phyloP scores from a whole-genome alignment of 192 early-diverging fungal species.

The Cladochytrium replicatum region DNA sequence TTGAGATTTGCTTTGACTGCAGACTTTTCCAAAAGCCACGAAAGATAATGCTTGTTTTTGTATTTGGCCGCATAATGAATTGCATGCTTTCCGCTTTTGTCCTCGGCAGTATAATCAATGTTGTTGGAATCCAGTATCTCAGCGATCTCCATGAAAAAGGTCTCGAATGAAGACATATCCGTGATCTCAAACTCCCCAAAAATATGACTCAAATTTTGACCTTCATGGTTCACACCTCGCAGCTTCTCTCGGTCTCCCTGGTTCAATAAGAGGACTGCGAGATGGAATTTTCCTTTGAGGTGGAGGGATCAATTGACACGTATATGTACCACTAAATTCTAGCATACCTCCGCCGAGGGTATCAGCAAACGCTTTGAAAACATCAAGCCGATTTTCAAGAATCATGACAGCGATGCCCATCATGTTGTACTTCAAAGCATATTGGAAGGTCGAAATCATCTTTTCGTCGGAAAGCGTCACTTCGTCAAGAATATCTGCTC shows the following conservation, averaged over 20 bases:
- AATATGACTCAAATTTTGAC: slow-evolving; percentile 32
- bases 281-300: slow-evolving; percentile 32
- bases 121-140: slow-evolving; percentile 7
- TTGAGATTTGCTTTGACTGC: neutral
- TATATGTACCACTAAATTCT: slow-evolving; percentile 11
- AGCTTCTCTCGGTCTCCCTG: slow-evolving; percentile 3
- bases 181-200: slow-evolving; percentile 27
- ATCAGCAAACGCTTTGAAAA: slow-evolving; percentile 26
- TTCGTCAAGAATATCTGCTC: slow-evolving; percentile 16
- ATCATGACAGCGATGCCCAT: slow-evolving; percentile 41
- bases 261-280: slow-evolving; percentile 30
- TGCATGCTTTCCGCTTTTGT: slow-evolving; percentile 21
- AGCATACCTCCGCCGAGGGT: no score
- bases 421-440: slow-evolving; percentile 25
- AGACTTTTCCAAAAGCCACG: slow-evolving; percentile 13
- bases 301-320: neutral
- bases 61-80: slow-evolving; percentile 41
- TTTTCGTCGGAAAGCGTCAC: slow-evolving; percentile 20
- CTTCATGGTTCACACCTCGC: neutral
- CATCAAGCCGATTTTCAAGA: slow-evolving; percentile 25
- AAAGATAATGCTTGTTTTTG: slow-evolving; percentile 16
- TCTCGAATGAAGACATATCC: slow-evolving; percentile 25
- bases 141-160: slow-evolving; percentile 28
- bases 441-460: slow-evolving; percentile 17
- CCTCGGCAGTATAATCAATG: slow-evolving; percentile 9